Evolutionary conservation across 2,329 filamentous ascomycete genomes (phyloP).

Genomic region (Xylaria sp.): DNA sequence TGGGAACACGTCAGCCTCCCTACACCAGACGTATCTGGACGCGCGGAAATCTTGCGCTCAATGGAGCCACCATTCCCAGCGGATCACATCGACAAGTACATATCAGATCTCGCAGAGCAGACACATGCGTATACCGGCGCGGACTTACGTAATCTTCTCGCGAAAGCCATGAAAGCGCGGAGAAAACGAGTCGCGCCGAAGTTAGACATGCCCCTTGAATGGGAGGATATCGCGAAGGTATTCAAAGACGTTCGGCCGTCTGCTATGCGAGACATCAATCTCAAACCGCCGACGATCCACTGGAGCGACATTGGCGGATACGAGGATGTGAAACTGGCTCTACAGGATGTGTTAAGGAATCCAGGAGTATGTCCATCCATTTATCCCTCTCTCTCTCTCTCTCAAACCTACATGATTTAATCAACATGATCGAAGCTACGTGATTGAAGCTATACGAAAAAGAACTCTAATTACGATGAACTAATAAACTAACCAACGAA

Average conservation of each 20-base stretch:
- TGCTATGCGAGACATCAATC: constrained; percentile 88
- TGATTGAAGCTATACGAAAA: constrained; percentile 25
- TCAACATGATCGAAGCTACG: neutral
- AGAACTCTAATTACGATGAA: too few species aligned
- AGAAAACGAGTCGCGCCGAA: constrained; percentile 40
- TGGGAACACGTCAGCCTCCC: constrained; percentile 76
- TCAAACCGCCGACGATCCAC: constrained; percentile 85
- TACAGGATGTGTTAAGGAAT: constrained; percentile 61
- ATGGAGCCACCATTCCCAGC: constrained; percentile 61
- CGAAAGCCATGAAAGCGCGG: constrained; percentile 56
- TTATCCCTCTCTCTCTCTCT: too few species aligned
- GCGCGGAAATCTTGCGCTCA: constrained; percentile 78
- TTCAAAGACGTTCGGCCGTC: constrained; percentile 78
- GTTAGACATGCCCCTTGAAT: constrained; percentile 41
- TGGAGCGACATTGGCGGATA: constrained; percentile 93
- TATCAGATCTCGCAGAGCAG: constrained; percentile 73
- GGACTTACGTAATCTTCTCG: constrained; percentile 76
- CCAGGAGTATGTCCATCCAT: constrained; percentile 48
- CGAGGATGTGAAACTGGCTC: constrained; percentile 74
- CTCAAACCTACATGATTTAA: neutral
- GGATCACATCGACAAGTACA: constrained; percentile 61
- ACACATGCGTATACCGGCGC: constrained; percentile 89
- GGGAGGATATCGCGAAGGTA: constrained; percentile 71
- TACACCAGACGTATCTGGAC: constrained; percentile 76
- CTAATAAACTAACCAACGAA: neutral